phyloP scores from a whole-genome alignment of 306 rosid genomes.

The Phaseolus lunatus region DNA sequence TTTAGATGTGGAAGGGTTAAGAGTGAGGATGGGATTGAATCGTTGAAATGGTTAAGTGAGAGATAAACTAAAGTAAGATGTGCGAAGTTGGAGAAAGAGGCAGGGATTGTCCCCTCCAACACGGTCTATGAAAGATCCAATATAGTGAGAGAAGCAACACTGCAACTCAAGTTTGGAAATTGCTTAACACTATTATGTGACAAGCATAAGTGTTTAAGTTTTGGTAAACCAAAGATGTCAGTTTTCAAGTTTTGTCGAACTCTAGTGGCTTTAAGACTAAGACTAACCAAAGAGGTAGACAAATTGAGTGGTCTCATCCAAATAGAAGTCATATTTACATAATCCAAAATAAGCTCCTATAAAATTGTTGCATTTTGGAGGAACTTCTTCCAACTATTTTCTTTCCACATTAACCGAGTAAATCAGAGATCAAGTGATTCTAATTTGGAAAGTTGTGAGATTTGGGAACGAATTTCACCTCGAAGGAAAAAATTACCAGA shows the following conservation, averaged over 20 bases:
- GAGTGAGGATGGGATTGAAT: not conserved
- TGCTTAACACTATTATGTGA: fast-evolving
- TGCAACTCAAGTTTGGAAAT: not conserved
- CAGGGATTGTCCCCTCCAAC: not conserved
- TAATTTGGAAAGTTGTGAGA: too few relatives aligned
- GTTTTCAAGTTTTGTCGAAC: not conserved
- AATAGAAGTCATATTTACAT: not conserved
- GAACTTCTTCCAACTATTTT: not conserved
- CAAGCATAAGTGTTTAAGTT: not conserved
- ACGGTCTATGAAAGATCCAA: not conserved
- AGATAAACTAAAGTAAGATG: not conserved
- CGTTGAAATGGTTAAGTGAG: fast-evolving
- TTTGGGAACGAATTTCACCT: too few relatives aligned
- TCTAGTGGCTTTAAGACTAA: not conserved
- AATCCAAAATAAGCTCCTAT: constrained; percentile 3
- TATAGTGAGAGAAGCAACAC: not conserved
- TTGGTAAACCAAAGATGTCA: not conserved
- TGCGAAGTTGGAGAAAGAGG: not conserved
- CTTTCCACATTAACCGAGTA: not conserved
- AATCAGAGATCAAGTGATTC: too few relatives aligned
- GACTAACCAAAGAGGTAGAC: constrained; percentile 34
- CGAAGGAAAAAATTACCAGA: too few relatives aligned
- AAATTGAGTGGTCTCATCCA: not conserved
- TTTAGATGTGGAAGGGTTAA: not conserved
- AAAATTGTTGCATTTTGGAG: constrained; percentile 1